Evolutionary conservation across 108 stramenopile genomes (phyloP).

Genomic region (Cyclotella baltica): DNA sequence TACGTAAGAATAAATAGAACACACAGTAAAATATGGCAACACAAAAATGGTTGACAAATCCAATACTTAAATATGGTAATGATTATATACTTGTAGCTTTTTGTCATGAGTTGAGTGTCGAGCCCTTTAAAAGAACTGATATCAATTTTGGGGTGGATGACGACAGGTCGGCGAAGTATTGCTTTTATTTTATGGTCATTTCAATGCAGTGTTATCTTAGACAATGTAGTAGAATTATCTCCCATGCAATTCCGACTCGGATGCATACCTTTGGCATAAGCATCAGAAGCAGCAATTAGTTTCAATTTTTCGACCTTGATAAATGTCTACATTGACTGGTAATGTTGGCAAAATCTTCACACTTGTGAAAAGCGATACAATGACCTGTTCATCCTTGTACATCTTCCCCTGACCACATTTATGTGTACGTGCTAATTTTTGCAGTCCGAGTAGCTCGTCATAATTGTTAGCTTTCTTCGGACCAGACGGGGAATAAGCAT

Average conservation of each 20-base stretch:
- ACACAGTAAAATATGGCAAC: too few species aligned
- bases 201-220: too few species aligned
- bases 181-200: too few species aligned
- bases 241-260: conserved; percentile 74
- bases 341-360: conserved; percentile 21
- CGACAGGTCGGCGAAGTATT: too few species aligned
- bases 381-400: conserved; percentile 57
- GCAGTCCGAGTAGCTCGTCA: conserved; percentile 65
- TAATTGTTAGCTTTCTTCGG: conserved; percentile 60
- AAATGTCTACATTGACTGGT: conserved; percentile 63
- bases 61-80: too few species aligned
- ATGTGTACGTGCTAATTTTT: conserved; percentile 55
- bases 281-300: conserved; percentile 55
- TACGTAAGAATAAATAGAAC: too few species aligned
- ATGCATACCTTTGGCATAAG: conserved; percentile 69
- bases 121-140: too few species aligned
- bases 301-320: conserved; percentile 43
- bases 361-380: conserved; percentile 75
- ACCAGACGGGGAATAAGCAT: conserved; percentile 60
- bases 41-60: too few species aligned
- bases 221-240: conserved; percentile 20
- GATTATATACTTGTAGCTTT: too few species aligned
- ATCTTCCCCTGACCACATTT: conserved; percentile 48
- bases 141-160: too few species aligned
- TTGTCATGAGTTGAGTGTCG: too few species aligned